These are phyloP conservation scores for Dictyophora rubrovolvata DNA, from an alignment of 768 basidiomycete genomes.

Conservation along the genomic window DNA sequence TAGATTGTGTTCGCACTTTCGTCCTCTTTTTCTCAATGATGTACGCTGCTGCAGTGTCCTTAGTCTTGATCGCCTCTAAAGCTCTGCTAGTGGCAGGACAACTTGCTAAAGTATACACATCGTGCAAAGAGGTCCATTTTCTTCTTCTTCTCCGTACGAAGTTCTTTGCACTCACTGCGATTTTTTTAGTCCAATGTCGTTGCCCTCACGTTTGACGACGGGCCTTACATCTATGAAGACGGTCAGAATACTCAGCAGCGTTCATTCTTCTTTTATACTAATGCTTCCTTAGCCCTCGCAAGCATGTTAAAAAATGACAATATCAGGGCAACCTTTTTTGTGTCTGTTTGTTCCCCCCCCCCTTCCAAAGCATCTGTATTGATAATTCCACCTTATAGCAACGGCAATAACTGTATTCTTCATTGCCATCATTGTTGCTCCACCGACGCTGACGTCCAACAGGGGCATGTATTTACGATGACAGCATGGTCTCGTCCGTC, in stretches of 20 bases:
- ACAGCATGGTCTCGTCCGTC: neutral
- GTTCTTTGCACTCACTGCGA: neutral
- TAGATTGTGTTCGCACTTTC: too few species aligned
- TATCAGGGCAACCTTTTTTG: slow-evolving; percentile 5
- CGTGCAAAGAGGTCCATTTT: neutral
- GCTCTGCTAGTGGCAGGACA: neutral
- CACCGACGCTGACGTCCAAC: neutral
- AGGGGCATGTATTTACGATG: slow-evolving; percentile 6
- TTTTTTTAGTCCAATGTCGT: slow-evolving; percentile 7
- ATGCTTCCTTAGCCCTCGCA: neutral
- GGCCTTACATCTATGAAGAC: slow-evolving; percentile 15
- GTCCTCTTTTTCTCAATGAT: neutral
- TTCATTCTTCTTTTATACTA: neutral
- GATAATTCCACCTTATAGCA: neutral
- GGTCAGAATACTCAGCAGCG: neutral
- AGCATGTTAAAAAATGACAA: neutral
- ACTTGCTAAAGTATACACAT: neutral
- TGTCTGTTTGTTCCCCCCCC: neutral
- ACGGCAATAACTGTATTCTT: slow-evolving; percentile 1
- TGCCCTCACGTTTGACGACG: slow-evolving; percentile 19
- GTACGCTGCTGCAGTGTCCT: neutral
- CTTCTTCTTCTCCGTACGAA: neutral
- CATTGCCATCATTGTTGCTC: neutral
- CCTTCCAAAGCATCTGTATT: neutral
- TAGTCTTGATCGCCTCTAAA: neutral